phyloP scores from a whole-genome alignment of 805 yeast species.

The Ogataea pignaliae region DNA sequence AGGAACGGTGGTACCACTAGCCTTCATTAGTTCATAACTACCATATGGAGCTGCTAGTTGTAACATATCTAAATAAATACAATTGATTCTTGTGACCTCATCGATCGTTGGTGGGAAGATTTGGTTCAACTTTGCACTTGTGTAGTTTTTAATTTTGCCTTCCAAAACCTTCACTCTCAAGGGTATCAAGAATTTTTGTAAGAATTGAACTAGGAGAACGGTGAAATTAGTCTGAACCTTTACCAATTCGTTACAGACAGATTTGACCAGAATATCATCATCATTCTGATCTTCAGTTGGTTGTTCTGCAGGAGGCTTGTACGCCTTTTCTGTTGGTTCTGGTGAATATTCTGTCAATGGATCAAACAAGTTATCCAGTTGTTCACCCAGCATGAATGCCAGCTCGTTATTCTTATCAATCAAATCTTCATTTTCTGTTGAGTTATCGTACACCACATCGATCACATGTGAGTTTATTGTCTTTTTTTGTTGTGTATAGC shows the following conservation, averaged over 20 bases:
- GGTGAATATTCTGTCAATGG: slow-evolving; percentile 91
- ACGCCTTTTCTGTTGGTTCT: slow-evolving; percentile 70
- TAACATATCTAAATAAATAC: slow-evolving; percentile 74
- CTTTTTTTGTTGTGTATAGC: slow-evolving; percentile 41
- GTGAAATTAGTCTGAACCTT: slow-evolving; percentile 73
- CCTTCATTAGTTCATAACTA: slow-evolving; percentile 69
- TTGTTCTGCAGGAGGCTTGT: slow-evolving; percentile 50
- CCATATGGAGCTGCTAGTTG: slow-evolving; percentile 66
- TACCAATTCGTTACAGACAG: slow-evolving; percentile 63
- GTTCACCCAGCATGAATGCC: slow-evolving; percentile 77
- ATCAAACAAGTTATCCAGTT: slow-evolving; percentile 82
- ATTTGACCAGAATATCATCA: slow-evolving; percentile 35
- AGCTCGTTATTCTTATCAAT: slow-evolving; percentile 65
- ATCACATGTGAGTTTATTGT: slow-evolving; percentile 48
- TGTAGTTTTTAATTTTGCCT: slow-evolving; percentile 45
- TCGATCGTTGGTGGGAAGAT: slow-evolving; percentile 94
- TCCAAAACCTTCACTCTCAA: slow-evolving; percentile 65
- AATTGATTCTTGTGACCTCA: slow-evolving; percentile 85
- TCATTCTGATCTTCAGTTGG: slow-evolving; percentile 25
- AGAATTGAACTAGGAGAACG: slow-evolving; percentile 61
- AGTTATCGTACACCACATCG: slow-evolving; percentile 67
- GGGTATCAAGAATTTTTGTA: slow-evolving; percentile 78
- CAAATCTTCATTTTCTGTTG: slow-evolving; percentile 4
- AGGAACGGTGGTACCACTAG: slow-evolving; percentile 79
- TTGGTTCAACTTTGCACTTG: slow-evolving; percentile 64